A percentile compares a stretch with the other conserved stretches of the same genome.
Conservation (phyloP, 257 asterid genomes). For the Eustoma russellianum region DNA sequence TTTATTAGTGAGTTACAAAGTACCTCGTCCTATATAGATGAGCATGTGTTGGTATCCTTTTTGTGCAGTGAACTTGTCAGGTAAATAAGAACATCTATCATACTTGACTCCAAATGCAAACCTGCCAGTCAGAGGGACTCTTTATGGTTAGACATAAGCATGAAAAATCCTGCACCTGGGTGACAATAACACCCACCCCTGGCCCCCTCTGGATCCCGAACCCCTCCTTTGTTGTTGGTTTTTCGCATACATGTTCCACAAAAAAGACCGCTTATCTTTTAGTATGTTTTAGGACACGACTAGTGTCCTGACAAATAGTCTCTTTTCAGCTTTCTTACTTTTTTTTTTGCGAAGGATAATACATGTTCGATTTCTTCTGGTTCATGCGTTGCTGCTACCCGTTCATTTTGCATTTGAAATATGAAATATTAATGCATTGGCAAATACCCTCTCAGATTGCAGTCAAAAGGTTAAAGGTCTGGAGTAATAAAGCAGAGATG, state of each 20-base stretch:
- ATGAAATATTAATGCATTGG: neutral
- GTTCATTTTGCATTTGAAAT: neutral
- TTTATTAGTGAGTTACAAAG: neutral
- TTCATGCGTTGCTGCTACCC: neutral
- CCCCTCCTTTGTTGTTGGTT: too few relatives aligned
- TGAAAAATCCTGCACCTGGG: too few relatives aligned
- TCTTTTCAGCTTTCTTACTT: neutral
- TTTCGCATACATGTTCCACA: too few relatives aligned
- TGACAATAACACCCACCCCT: too few relatives aligned
- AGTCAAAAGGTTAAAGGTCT: conserved; percentile 18
- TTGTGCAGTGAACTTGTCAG: neutral
- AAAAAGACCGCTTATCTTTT: too few relatives aligned
- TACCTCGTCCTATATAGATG: neutral
- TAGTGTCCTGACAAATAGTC: neutral
- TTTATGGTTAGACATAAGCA: too few relatives aligned
- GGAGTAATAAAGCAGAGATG: conserved; percentile 22
- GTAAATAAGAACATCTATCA: too few relatives aligned
- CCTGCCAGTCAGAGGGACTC: too few relatives aligned
- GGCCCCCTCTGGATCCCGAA: too few relatives aligned
- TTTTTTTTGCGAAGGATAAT: neutral
- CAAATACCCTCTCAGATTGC: conserved; percentile 12
- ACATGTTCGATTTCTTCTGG: neutral
- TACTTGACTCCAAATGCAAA: neutral
- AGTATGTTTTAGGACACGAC: too few relatives aligned
- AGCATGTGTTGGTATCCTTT: neutral